Conservation (phyloP, 2,329 filamentous ascomycete genomes). For the Aspergillus spinulosporus region DNA sequence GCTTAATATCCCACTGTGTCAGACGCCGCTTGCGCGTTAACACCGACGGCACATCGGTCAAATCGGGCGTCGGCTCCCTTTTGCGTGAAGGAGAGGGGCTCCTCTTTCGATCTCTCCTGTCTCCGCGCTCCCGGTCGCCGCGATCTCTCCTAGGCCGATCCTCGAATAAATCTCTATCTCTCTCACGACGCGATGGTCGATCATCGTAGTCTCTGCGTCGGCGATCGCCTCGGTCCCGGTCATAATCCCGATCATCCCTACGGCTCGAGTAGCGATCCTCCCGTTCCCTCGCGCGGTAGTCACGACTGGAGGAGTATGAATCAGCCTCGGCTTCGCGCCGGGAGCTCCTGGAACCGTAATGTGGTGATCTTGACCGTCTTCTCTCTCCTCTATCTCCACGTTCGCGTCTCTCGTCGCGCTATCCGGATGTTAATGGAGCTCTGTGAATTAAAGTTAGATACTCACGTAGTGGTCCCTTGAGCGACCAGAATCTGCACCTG, state of each 20-base stretch:
- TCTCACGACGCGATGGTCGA: constrained; percentile 48
- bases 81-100: constrained; percentile 77
- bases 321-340: constrained; percentile 77
- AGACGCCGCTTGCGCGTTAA: constrained; percentile 84
- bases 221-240: constrained; percentile 61
- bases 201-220: constrained; percentile 65
- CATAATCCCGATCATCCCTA: constrained; percentile 73
- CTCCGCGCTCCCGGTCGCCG: constrained; percentile 43
- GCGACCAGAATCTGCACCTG: constrained; percentile 50
- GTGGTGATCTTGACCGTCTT: constrained; percentile 84
- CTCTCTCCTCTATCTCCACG: constrained; percentile 58
- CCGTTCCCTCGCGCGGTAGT: constrained; percentile 87
- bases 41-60: constrained; percentile 81
- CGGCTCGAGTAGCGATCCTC: constrained; percentile 85
- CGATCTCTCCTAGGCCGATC: constrained; percentile 55
- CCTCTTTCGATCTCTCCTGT: constrained; percentile 61
- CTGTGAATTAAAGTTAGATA: constrained; percentile 14
- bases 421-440: constrained; percentile 1
- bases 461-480: constrained; percentile 57
- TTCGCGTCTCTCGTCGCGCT: constrained; percentile 52
- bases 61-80: constrained; percentile 91
- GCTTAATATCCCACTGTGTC: constrained; percentile 99
- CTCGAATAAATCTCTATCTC: constrained; percentile 64
- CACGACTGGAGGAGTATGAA: constrained; percentile 88
- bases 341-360: constrained; percentile 64